These are phyloP conservation scores for Rhododendron griersonianum DNA, from an alignment of 148 eudicot species.

Conservation along the genomic window DNA sequence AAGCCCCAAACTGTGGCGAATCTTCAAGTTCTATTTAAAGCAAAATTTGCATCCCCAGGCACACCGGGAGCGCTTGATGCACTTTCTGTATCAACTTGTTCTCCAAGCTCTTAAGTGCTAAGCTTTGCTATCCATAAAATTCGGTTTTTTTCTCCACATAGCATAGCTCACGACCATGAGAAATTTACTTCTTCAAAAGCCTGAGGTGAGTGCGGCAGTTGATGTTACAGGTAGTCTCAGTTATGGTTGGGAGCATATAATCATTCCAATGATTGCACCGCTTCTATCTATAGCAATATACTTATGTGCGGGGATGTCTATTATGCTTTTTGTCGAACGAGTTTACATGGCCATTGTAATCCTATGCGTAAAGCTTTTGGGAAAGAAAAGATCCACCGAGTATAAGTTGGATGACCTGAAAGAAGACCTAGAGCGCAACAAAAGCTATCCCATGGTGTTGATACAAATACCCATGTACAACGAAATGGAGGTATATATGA, in stretches of 20 bases:
- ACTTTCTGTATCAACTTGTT: not conserved
- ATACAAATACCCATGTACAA: conserved; percentile 49
- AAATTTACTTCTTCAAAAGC: conserved; percentile 14
- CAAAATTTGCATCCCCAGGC: conserved; percentile 4
- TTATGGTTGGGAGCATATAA: conserved; percentile 26
- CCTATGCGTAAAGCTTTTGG: conserved; percentile 26
- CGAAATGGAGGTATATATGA: conserved; percentile 37
- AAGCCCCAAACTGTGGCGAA: conserved; percentile 9
- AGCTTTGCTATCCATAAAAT: not conserved
- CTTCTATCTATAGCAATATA: conserved; percentile 28
- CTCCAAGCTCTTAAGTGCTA: not conserved
- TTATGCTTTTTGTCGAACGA: conserved; percentile 45
- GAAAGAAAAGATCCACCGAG: conserved; percentile 41
- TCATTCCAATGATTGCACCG: conserved; percentile 33
- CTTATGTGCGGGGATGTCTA: conserved; percentile 40
- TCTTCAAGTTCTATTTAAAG: conserved; percentile 26
- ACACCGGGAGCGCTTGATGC: not conserved
- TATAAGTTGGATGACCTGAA: conserved; percentile 34
- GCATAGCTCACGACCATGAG: conserved; percentile 29
- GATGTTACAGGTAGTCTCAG: conserved; percentile 24
- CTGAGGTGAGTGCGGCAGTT: conserved; percentile 10
- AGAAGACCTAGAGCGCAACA: conserved; percentile 29
- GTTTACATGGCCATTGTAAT: conserved; percentile 53
- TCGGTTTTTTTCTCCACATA: not conserved
- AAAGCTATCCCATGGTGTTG: conserved; percentile 36